Base-by-base conservation (phyloP, 2,329 filamentous ascomycete genomes). In the Lachnellula subtilissima region DNA sequence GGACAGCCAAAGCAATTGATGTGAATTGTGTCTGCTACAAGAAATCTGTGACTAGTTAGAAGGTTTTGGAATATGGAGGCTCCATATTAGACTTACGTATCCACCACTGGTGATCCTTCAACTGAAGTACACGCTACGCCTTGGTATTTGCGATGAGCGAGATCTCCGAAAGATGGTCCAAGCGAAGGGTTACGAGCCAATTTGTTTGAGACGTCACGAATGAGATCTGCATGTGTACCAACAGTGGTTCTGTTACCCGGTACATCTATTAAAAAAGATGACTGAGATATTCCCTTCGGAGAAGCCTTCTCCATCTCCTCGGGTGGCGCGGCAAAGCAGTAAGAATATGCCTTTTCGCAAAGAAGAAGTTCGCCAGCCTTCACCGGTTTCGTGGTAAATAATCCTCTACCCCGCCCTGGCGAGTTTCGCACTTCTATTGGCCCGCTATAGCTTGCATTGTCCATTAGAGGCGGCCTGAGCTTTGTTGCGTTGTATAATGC, bases 281-380 rank as follows among this genome's bases (percentile, higher is more conserved):
- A 37, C 3, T 19, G 23, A 17, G 47, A 49, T 17, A 40, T 17
- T 40, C 15, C n/a, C 37, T 40, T 40, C 5, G 37, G 12, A 17
- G 3, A 7, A n/a, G 37, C 17, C 37, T 7, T 15, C 37, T 9
- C 4, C 37, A 40, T 40, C 17, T 40, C 37, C 37, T 17, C 15
- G 37, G 37, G 37, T 17, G 14, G 37, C 8, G 37, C 15, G 15
- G 37, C 37, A 17, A 40, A 35, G 17, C 48, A 36, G 36, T 22
- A 39, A 50, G 48, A 50, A 22, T 40, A 50, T 12, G 48, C 48
- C 12, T 50, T 50, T 19, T 50, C 48, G 22, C 48, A 49, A 36
- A 49, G 48, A 7, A 49, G 48, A 22, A 49, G 48, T 14, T 49
- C n/a, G n/a, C 48, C 48, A 36, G 48, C 48, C 28, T 49, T 35